Base-by-base conservation (phyloP, 331 rosid species). In the Pyrus hybrid region DNA sequence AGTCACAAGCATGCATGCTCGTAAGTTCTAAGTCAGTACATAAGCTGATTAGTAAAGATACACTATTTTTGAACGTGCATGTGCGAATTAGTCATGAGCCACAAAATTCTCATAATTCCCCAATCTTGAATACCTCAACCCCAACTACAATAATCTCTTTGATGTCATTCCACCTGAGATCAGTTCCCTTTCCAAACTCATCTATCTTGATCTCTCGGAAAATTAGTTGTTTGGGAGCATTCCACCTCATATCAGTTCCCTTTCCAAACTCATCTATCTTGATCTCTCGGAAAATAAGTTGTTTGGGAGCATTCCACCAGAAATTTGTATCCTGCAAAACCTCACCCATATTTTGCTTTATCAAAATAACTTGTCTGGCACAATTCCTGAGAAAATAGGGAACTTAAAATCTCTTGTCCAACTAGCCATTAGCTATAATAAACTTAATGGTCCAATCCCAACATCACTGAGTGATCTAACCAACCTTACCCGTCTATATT, bases 361-460 rank as follows among this genome's bases (percentile, higher is more conserved):
- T 56, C 1, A 3, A 29, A 29, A 68, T 37, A 7, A 68, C 4
- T 3, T 22, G n/a, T 41, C 18, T 68, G 22, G 72, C 16, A 35
- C 72, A 2, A 68, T 68, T 18, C 57, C 72, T 17, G 9, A 54
- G 8, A 33, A 56, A 10, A 21, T 71, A 29, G 64, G 67, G 20
- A 17, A 8, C 1, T 6, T 54, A 28, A 30, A 23, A 30, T 6
- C 21, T 11, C 7, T 71, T 1, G 1, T 10, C 6, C 0, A 1
- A 0, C 26, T 71, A 13, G 29, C 18, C 0, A 2, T 73, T 3
- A 3, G 20, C 8, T 2, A 12, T 3, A 73, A 73, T 57, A 4
- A 53, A 61, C 65, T 80, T 61, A 22, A 37, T 10, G 78, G 77
- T 3, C 2, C 26, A n/a, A 71, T 75, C 35, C 76, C 80, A 1